Percentiles rank a stretch among this genome's conserved stretches.
These are phyloP conservation scores for Ceratocystis destructans DNA, from an alignment of 2,329 filamentous ascomycete genomes.

Conservation along the genomic window DNA sequence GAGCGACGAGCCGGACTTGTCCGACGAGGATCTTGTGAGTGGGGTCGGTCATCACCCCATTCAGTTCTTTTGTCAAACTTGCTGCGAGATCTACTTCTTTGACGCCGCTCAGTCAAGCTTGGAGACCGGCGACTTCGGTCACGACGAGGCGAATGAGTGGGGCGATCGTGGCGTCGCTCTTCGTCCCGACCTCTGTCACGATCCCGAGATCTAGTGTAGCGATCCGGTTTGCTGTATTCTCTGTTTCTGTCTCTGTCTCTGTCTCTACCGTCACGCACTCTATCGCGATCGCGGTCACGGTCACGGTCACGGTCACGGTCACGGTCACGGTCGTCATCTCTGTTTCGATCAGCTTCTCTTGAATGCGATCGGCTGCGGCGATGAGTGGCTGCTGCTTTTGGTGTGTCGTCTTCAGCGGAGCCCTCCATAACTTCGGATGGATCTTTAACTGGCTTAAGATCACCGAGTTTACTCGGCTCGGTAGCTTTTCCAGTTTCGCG, in stretches of 20 bases:
- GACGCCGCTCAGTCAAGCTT: constrained; percentile 24
- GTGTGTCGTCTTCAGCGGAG: neutral
- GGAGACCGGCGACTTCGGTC: constrained; percentile 25
- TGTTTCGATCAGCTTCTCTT: neutral
- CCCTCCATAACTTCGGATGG: constrained; percentile 26
- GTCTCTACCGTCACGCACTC: neutral
- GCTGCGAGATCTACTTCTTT: constrained; percentile 1
- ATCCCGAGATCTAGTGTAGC: constrained; percentile 7
- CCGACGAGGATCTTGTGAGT: constrained; percentile 27
- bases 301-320: neutral
- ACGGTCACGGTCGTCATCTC: neutral
- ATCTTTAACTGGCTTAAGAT: constrained; percentile 24
- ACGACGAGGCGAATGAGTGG: constrained; percentile 30
- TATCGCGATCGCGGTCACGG: neutral
- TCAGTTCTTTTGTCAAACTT: constrained; percentile 26
- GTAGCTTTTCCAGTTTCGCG: constrained; percentile 24
- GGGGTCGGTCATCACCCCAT: constrained; percentile 19
- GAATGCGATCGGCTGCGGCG: constrained; percentile 6
- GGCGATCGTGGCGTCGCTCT: constrained; percentile 26
- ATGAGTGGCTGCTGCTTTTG: neutral
- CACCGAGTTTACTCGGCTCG: constrained; percentile 32
- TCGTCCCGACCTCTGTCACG: neutral
- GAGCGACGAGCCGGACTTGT: constrained; percentile 22
- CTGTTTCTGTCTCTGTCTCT: neutral
- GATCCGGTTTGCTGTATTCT: neutral